Evolutionary conservation across 2,329 filamentous ascomycete genomes (phyloP).

Genomic region (Aspergillus thermomutatus): DNA sequence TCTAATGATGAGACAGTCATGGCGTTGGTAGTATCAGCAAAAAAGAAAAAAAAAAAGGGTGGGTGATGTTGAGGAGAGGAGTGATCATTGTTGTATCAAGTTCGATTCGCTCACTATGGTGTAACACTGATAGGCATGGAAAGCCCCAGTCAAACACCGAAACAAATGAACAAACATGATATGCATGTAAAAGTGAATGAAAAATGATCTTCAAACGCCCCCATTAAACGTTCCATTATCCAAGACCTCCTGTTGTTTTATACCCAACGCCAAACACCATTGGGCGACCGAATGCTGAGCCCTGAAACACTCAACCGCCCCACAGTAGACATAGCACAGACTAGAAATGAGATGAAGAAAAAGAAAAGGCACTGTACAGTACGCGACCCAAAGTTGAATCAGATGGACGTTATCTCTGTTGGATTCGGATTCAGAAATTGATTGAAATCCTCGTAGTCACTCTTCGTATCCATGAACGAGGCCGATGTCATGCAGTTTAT

Average conservation of each 20-base stretch:
- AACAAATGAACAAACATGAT: constrained; percentile 3
- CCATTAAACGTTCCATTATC: constrained; percentile 8
- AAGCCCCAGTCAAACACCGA: background rate
- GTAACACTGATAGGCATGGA: background rate
- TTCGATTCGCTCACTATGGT: background rate
- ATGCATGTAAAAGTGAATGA: background rate
- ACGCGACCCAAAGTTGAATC: constrained; percentile 5
- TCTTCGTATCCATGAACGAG: constrained; percentile 29
- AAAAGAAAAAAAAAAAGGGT: background rate
- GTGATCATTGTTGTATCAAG: background rate
- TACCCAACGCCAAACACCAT: constrained; percentile 15
- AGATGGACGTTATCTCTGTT: constrained; percentile 37
- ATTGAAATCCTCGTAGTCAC: constrained; percentile 39
- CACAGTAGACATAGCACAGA: background rate
- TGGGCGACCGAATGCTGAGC: background rate
- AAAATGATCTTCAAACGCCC: background rate
- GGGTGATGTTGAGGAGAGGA: background rate
- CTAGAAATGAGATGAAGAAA: constrained; percentile 2
- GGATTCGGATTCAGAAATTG: constrained; percentile 39
- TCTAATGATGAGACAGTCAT: background rate
- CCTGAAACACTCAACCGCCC: background rate
- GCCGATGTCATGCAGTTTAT: constrained; percentile 32
- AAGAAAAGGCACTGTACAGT: constrained; percentile 7
- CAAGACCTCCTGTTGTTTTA: constrained; percentile 13
- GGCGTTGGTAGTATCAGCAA: too few relatives aligned